phyloP scores from a whole-genome alignment of 2,329 filamentous ascomycete genomes.

The Pseudocercospora fuligena region DNA sequence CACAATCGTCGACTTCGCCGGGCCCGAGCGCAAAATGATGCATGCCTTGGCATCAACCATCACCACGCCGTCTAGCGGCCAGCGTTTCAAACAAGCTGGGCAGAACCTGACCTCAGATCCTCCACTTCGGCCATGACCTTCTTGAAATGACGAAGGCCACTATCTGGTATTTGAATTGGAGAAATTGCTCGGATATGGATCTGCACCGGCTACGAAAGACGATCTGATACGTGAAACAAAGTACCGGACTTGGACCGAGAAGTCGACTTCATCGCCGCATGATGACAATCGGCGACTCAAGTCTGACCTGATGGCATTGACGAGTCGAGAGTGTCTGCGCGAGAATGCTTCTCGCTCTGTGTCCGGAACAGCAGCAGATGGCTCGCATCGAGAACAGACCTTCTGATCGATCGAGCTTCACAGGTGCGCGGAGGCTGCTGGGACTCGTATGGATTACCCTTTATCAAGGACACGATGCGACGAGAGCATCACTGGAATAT shows the following conservation, averaged over 20 bases:
- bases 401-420: too few species aligned
- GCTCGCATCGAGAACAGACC: too few species aligned
- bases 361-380: too few species aligned
- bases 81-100: neutral
- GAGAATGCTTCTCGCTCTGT: too few species aligned
- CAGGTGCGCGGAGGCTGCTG: too few species aligned
- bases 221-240: neutral
- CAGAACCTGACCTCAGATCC: neutral
- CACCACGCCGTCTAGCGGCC: neutral
- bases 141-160: neutral
- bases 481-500: too few species aligned
- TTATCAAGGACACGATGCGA: too few species aligned
- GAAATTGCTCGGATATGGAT: neutral
- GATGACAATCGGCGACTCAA: neutral
- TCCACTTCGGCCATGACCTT: neutral
- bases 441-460: too few species aligned
- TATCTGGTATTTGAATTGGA: neutral
- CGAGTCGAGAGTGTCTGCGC: too few species aligned
- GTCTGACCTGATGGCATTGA: neutral
- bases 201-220: neutral
- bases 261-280: neutral
- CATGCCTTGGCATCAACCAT: slow-evolving; percentile 6
- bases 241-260: neutral
- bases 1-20: neutral
- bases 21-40: neutral